Base-by-base conservation (phyloP, 2,329 filamentous ascomycete species). In the Fusarium falciforme region DNA sequence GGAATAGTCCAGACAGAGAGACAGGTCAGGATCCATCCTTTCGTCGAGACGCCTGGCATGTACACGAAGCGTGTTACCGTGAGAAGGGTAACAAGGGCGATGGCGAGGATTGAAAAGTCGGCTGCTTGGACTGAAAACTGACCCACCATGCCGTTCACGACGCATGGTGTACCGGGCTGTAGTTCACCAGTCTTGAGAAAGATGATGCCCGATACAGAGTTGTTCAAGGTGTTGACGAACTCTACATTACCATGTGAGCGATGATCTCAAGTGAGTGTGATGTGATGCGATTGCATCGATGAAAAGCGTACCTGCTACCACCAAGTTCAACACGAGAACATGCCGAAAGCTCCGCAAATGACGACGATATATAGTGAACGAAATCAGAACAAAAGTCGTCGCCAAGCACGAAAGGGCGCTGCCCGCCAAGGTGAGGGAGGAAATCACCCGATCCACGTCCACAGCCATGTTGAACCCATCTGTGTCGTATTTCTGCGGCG, bases 91-190 rank as follows among this genome's bases (percentile, higher is more conserved):
- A 70, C 66, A 2, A 78, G 49, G 33, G 76, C 76, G 11, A 78
- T 77, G 27, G 76, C 75, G 9, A 78, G 65, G 8, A 78, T 76
- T 10, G 75, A 77, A 57, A 78, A 78, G 58, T 78, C 76, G 40
- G 76, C 68, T 17, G 75, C 76, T 8, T 72, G 74, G 6, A 78
- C 71, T 7, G 76, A 78, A 5, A 78, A 65, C 36, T 78, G 76
- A 0, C 73, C 76, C 6, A 76, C 55, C 16, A 78, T 69, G 0
- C 61, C 76, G n/a, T 78, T 78, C 8, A 59, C 44, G 3, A 61
- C 57, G 11, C 76, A 78, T n/a, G 76, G 27, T 5, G 49, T 29
- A 3, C 74, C 71, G 11, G 67, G 44, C 5, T 62, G 54, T 0
- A 78, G 71, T 8, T 70, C 49, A 6, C 66, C 49, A 8, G 52